phyloP scores from a whole-genome alignment of 139 green algal species.

The Coccomyxa sp. region DNA sequence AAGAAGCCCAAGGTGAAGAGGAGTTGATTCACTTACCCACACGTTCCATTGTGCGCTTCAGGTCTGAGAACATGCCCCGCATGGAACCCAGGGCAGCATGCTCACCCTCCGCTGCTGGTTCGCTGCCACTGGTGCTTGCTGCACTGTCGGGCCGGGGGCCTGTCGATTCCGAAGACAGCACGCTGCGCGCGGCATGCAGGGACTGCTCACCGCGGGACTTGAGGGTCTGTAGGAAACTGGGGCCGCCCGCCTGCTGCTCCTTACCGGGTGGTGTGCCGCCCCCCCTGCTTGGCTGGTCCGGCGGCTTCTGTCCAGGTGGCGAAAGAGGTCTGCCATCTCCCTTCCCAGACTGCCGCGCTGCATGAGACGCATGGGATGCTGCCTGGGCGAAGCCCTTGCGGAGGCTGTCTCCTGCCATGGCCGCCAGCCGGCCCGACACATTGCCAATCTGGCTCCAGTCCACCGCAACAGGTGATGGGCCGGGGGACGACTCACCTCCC shows the following conservation, averaged over 20 bases:
- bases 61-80: neutral
- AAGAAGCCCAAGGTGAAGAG: too few relatives aligned
- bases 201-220: neutral
- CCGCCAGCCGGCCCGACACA: neutral
- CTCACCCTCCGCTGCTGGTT: neutral
- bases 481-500: neutral
- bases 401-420: neutral
- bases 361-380: neutral
- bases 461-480: neutral
- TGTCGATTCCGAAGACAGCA: neutral
- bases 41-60: neutral
- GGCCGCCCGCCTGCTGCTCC: neutral
- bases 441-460: neutral
- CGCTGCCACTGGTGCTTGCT: neutral
- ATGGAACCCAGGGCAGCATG: neutral
- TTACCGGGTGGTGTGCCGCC: neutral
- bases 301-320: neutral
- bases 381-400: neutral
- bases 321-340: neutral
- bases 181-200: neutral
- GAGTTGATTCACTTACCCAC: neutral
- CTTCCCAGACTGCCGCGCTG: too few relatives aligned
- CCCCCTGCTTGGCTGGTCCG: neutral
- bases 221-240: neutral
- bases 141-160: too few relatives aligned